Conservation (phyloP, 306 rosid species). For the Abrus precatorius region DNA sequence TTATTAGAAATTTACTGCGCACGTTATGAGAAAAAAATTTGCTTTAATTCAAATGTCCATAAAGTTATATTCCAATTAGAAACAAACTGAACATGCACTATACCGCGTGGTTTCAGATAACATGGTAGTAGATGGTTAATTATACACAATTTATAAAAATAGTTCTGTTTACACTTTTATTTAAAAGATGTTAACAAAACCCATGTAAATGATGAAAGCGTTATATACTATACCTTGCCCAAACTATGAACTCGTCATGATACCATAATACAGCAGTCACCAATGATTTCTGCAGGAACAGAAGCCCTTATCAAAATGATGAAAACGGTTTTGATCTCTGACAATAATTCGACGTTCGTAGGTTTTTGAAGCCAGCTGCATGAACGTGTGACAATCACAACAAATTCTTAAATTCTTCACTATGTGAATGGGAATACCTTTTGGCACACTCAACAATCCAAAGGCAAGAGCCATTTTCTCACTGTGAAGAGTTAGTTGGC, state of each 20-base stretch:
- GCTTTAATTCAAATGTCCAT: too few relatives aligned
- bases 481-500: conserved; percentile 58
- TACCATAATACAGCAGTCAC: conserved; percentile 33
- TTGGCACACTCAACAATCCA: conserved; percentile 51
- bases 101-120: too few relatives aligned
- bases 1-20: too few relatives aligned
- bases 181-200: neutral
- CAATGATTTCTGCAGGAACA: conserved; percentile 67
- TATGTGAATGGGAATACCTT: conserved; percentile 58
- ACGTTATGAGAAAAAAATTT: too few relatives aligned
- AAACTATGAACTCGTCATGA: conserved; percentile 10
- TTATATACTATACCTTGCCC: neutral
- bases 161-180: too few relatives aligned
- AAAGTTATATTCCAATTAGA: too few relatives aligned
- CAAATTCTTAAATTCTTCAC: conserved; percentile 73
- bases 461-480: conserved; percentile 74
- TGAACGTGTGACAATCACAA: conserved; percentile 67
- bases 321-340: conserved; percentile 71
- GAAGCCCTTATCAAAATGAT: conserved; percentile 59
- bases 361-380: conserved; percentile 60
- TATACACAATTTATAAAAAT: too few relatives aligned
- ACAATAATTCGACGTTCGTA: conserved; percentile 53
- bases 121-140: too few relatives aligned
- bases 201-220: neutral
- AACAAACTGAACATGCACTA: too few relatives aligned